Evolutionary conservation across 2,329 filamentous ascomycete species (phyloP), one percentile per base, ranked within the genome.

Genomic region (Colletotrichum spaethianum): DNA sequence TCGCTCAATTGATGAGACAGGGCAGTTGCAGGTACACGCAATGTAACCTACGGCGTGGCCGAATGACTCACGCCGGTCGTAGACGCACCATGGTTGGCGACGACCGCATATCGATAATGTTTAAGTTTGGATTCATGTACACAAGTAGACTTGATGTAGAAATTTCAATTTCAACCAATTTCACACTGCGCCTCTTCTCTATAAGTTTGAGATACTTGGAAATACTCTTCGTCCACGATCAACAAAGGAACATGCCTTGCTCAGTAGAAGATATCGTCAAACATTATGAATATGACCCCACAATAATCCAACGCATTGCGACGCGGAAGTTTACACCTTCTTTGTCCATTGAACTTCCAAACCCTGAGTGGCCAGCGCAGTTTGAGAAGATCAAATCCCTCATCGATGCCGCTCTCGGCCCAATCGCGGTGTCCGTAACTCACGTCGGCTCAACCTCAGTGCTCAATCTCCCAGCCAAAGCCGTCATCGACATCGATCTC

Each of bases 401-500:
- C 59, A 84, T 86, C 59, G 52, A 75, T 20, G 72, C 74, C 1
- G 83, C 82, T 1, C 77, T 86, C 4, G 81, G 80, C n/a, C 53
- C 75, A 26, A 74, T 82, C 4, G 74, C 78, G 44, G 73, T 80
- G n/a, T 75, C 77, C 28, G 78, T 89, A 63, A 74, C 79, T 23
- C 87, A 89, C 75, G 80, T 84, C 40, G 87, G 87, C 33, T 88
- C 86, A 16, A 89, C 88, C 36, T 85, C 84, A 62, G 80, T 89
- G 8, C 85, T 85, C 0, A 79, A 78, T 9, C 81, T 89, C 4
- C 80, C 85, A 0, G 87, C 88, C 56, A 89, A 89, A 78, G 80
- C 82, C 38, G 78, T 88, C 57, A 86, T 89, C 57, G 87, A 89
- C 75, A 81, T 89, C 36, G 88, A 89, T 74, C 77, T 89, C 11